phyloP scores from a whole-genome alignment of 306 rosid genomes.

The Quercus variabilis region DNA sequence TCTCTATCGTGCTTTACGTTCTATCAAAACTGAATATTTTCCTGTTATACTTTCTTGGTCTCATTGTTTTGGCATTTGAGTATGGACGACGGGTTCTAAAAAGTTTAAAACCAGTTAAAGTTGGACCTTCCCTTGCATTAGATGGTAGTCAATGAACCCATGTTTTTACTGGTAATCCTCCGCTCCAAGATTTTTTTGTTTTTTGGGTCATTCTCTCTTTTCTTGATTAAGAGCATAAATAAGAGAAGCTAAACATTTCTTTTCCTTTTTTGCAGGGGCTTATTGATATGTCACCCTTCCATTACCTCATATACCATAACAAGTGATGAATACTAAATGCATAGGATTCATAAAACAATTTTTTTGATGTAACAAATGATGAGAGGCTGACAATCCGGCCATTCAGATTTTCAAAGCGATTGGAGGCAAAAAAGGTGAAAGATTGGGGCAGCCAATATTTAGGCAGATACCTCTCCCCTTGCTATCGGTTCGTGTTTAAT shows the following conservation, averaged over 20 bases:
- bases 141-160: constrained; percentile 16
- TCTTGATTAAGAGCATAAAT: not conserved
- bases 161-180: constrained; percentile 25
- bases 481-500: not conserved
- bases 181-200: not conserved
- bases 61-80: constrained; percentile 47
- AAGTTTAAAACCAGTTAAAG: constrained; percentile 63
- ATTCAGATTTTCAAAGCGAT: no score
- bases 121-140: constrained; percentile 42
- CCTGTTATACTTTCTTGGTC: constrained; percentile 54
- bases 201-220: not conserved
- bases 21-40: constrained; percentile 41
- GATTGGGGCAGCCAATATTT: constrained; percentile 4
- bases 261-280: constrained; percentile 13
- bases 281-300: not conserved
- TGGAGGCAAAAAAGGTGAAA: not conserved
- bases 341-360: no score
- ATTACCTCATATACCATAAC: not conserved
- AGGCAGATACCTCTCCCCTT: constrained; percentile 9
- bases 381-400: no score
- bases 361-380: no score
- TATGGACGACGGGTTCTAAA: constrained; percentile 40
- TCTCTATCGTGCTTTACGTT: constrained; percentile 25
- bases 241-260: not conserved
- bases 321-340: not conserved